A percentile compares a stretch with the other conserved stretches of the same genome.
Evolutionary conservation across 768 basidiomycete genomes (phyloP).

Genomic region (Xerocomus potaroensis): DNA sequence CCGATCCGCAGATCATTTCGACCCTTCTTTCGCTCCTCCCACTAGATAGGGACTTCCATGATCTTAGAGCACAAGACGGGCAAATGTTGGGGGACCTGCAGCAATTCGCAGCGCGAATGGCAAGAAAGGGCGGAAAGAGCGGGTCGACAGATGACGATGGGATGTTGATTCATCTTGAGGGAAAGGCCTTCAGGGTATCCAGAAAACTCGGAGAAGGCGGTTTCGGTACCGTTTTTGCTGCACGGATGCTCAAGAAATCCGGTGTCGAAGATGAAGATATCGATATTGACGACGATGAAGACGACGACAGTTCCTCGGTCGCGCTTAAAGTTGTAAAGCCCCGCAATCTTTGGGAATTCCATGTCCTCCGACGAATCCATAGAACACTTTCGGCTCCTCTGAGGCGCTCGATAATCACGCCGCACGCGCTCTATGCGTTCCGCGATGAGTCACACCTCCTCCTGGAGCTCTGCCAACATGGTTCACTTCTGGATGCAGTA

Average conservation of each 20-base stretch:
- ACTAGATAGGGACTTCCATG: slow-evolving; percentile 56
- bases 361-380: slow-evolving; percentile 76
- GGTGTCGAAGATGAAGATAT: slow-evolving; percentile 39
- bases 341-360: slow-evolving; percentile 88
- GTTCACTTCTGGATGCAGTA: slow-evolving; percentile 87
- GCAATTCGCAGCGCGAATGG: slow-evolving; percentile 54
- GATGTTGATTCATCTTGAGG: slow-evolving; percentile 59
- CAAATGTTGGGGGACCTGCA: slow-evolving; percentile 66
- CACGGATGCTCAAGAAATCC: slow-evolving; percentile 49
- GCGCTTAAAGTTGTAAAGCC: slow-evolving; percentile 94
- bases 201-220: slow-evolving; percentile 97
- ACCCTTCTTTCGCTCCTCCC: slow-evolving; percentile 62
- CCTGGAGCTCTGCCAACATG: slow-evolving; percentile 85
- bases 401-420: slow-evolving; percentile 66
- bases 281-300: slow-evolving; percentile 49
- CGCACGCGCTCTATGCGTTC: slow-evolving; percentile 80
- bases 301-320: slow-evolving; percentile 53
- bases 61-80: slow-evolving; percentile 51
- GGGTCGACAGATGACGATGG: slow-evolving; percentile 34
- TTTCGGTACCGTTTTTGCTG: slow-evolving; percentile 93
- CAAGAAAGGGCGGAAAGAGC: slow-evolving; percentile 31
- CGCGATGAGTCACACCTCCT: slow-evolving; percentile 87
- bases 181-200: slow-evolving; percentile 60
- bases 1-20: slow-evolving; percentile 60
- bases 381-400: slow-evolving; percentile 54